Percentiles rank a stretch among this genome's conserved stretches.
Evolutionary conservation across 176 grass and related monocot genomes (phyloP).

Genomic region (Avena insularis): DNA sequence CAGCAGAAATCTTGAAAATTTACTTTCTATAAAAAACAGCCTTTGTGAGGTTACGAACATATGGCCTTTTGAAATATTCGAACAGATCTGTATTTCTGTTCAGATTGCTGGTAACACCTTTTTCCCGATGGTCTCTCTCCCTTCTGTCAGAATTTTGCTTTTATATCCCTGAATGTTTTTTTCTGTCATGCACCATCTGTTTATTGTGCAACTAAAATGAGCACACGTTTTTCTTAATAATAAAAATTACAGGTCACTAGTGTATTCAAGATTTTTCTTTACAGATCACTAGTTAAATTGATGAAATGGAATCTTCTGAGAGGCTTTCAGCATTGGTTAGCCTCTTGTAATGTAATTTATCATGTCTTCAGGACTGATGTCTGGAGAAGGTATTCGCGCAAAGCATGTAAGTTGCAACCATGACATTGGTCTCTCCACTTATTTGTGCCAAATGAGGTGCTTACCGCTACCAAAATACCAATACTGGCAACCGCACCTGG

Average conservation of each 20-base stretch:
- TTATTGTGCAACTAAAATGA: not conserved
- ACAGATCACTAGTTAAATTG: not conserved
- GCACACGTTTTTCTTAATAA: not conserved
- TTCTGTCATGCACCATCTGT: too few relatives aligned
- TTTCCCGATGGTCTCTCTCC: not conserved
- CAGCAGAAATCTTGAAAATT: not conserved
- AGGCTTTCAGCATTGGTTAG: not conserved
- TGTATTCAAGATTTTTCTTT: not conserved
- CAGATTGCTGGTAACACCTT: not conserved
- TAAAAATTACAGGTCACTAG: not conserved
- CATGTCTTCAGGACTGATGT: constrained; percentile 21
- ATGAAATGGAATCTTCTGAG: not conserved
- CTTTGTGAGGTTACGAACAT: not conserved
- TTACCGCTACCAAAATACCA: not conserved
- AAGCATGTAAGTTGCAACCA: not conserved
- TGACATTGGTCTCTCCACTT: not conserved
- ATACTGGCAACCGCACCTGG: not conserved
- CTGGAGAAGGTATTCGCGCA: not conserved
- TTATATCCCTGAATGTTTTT: not conserved
- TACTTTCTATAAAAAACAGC: not conserved
- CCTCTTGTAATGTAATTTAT: not conserved
- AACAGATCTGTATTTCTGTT: not conserved
- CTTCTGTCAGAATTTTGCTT: constrained; percentile 1
- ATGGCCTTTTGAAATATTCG: not conserved
- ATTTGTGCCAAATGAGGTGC: not conserved